Evolutionary conservation across 148 eudicot species (phyloP), one percentile per base, ranked within the genome.

Genomic region (Camellia lanceoleosa): DNA sequence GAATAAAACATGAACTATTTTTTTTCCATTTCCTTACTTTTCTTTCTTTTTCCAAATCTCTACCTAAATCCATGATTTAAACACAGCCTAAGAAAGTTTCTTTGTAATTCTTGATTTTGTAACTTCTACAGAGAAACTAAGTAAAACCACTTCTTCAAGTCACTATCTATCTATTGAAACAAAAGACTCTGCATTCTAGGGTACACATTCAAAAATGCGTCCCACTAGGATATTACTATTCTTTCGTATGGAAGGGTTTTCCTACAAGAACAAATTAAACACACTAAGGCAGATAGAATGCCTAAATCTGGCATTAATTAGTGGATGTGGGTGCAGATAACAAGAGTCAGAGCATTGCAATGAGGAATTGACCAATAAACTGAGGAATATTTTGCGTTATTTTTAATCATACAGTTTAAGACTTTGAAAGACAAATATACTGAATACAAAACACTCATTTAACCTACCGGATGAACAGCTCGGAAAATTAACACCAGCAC

Each of bases 401-500:
- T 46, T 70, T 18, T 8, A 13, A 47, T 70, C 18, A 78, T 38
- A 20, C 19, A 68, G 30, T 68, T 49, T 43, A 63, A 66, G 66
- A 55, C 38, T 46, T 20, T 52, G 2, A 10, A 30, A 74, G 15
- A 51, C 12, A 71, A 42, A 42, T 62, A 23, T 38, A 65, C 59
- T 73, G 55, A 30, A 78, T 18, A 46, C 62, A 47, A 68, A 61
- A 62, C 11, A 12, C 16, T 18, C 42, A 74, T 56, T 49, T 9
- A 30, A 73, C 79, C 10, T 84, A 81, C 83, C 84, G 30, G 81
- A 73, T 41, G 80, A 62, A 67, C 65, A 68, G 73, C 84, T 81
- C 18, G 87, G 84, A 56, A 78, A 38, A 81, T 79, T 78, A 20
- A 84, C 80, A 72, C 84, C 87, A 43, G 83, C 83, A 38, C 84